phyloP scores from a whole-genome alignment of 352 stramenopile genomes.

The Pythium scleroteichum region DNA sequence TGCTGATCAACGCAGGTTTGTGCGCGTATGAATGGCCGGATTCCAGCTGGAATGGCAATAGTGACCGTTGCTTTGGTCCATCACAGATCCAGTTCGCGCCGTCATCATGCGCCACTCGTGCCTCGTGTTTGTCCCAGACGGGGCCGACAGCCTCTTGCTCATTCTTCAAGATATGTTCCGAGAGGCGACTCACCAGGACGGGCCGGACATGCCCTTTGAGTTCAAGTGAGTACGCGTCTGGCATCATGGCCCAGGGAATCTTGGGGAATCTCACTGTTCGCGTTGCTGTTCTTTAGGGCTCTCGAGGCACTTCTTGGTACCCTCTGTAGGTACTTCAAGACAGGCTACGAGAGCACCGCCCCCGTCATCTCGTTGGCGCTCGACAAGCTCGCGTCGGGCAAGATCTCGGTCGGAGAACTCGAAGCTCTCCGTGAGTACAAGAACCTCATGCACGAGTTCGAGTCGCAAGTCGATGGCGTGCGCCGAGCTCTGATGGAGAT shows the following conservation, averaged over 20 bases:
- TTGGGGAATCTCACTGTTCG: slow-evolving; percentile 6
- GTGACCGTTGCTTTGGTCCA: slow-evolving; percentile 17
- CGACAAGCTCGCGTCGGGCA: slow-evolving; percentile 49
- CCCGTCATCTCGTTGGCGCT: slow-evolving; percentile 48
- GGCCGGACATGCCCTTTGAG: slow-evolving; percentile 54
- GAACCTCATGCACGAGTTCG: slow-evolving; percentile 75
- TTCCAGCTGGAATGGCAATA: slow-evolving; percentile 55
- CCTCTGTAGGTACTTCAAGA: slow-evolving; percentile 55
- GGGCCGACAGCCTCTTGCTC: slow-evolving; percentile 55
- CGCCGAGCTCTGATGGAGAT: slow-evolving; percentile 66
- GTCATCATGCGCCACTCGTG: slow-evolving; percentile 68
- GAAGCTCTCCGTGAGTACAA: slow-evolving; percentile 73
- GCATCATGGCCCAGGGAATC: slow-evolving; percentile 3
- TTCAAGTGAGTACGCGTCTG: slow-evolving; percentile 47
- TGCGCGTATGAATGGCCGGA: slow-evolving; percentile 40
- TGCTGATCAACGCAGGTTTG: slow-evolving; percentile 67
- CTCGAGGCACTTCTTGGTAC: slow-evolving; percentile 51
- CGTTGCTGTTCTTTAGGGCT: slow-evolving; percentile 1
- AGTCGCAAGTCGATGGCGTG: slow-evolving; percentile 62
- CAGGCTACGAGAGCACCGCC: slow-evolving; percentile 47
- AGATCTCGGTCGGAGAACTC: slow-evolving; percentile 47
- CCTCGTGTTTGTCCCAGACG: slow-evolving; percentile 40
- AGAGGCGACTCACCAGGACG: slow-evolving; percentile 48
- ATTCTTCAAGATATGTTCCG: slow-evolving; percentile 33
- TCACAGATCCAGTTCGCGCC: slow-evolving; percentile 60